Conservation (phyloP, 1,284 basidiomycete species). For the Ganoderma boninense region DNA sequence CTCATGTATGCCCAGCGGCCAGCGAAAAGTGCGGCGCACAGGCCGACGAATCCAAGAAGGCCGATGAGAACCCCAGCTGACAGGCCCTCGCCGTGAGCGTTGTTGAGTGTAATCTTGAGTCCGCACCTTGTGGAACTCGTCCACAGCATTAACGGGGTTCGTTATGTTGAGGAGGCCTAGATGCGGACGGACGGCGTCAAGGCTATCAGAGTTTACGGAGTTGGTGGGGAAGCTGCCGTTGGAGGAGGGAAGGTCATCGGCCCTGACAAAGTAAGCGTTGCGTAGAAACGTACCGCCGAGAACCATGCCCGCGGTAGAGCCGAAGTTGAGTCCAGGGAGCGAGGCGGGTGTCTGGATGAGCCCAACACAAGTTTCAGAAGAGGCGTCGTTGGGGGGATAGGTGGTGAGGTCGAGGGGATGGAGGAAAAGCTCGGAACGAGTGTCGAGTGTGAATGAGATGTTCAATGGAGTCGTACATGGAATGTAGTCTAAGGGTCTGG, state of each 20-base stretch:
- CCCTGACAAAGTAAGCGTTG: constrained; percentile 77
- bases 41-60: constrained; percentile 60
- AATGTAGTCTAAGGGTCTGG: constrained; percentile 63
- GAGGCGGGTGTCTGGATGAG: constrained; percentile 61
- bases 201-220: constrained; percentile 22
- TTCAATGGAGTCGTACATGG: constrained; percentile 75
- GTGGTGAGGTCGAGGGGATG: constrained; percentile 77
- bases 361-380: constrained; percentile 60
- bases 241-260: constrained; percentile 57
- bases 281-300: constrained; percentile 80
- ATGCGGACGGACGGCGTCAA: constrained; percentile 48
- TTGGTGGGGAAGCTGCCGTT: constrained; percentile 53
- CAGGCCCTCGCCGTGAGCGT: constrained; percentile 46
- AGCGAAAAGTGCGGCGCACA: constrained; percentile 62
- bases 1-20: constrained; percentile 58
- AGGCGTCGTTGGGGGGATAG: constrained; percentile 47
- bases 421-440: constrained; percentile 60
- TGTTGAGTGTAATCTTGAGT: constrained; percentile 58
- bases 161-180: constrained; percentile 70
- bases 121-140: constrained; percentile 72
- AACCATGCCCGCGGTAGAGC: constrained; percentile 63
- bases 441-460: constrained; percentile 69
- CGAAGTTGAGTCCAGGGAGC: constrained; percentile 30
- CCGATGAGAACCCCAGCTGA: constrained; percentile 69
- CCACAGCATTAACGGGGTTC: constrained; percentile 61